Conservation (phyloP, 495 filamentous ascomycete genomes). For the Alectoria sarmentosa region DNA sequence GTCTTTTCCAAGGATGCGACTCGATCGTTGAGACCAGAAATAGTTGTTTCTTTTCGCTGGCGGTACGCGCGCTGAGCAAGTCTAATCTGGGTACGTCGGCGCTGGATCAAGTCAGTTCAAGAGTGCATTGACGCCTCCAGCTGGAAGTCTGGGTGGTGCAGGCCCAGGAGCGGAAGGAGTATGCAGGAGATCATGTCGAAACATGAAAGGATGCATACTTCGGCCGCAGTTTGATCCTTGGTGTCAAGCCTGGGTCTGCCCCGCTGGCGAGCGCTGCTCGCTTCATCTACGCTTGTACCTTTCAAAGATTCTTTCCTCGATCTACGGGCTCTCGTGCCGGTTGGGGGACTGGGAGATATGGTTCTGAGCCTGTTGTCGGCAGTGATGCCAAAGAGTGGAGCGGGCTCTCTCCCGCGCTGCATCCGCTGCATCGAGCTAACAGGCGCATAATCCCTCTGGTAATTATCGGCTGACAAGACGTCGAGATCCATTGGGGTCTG, state of each 20-base stretch:
- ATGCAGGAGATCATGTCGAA: background rate
- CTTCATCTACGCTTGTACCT: slow-evolving; percentile 9
- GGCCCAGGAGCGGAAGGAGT: background rate
- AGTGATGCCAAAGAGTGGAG: slow-evolving; percentile 6
- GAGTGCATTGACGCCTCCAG: background rate
- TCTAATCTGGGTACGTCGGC: slow-evolving; percentile 79
- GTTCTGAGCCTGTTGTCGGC: background rate
- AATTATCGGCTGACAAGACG: slow-evolving; percentile 16
- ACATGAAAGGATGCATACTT: slow-evolving; percentile 26
- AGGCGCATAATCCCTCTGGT: slow-evolving; percentile 12
- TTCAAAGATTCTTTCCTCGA: slow-evolving; percentile 10
- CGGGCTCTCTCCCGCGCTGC: background rate
- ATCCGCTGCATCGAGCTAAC: background rate
- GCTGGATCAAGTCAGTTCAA: slow-evolving; percentile 39
- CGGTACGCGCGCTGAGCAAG: slow-evolving; percentile 81
- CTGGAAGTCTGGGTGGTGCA: background rate
- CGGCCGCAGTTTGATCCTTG: slow-evolving; percentile 52
- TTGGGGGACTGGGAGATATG: background rate
- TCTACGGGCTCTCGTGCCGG: slow-evolving; percentile 7
- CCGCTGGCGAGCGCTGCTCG: slow-evolving; percentile 28
- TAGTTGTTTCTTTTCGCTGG: slow-evolving; percentile 73
- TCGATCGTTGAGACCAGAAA: slow-evolving; percentile 60
- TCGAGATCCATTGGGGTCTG: slow-evolving; percentile 17
- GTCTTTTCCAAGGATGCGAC: slow-evolving; percentile 57
- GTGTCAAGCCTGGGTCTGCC: slow-evolving; percentile 65